Evolutionary conservation across 1,284 basidiomycete genomes (phyloP).

Genomic region (Austropuccinia psidii): DNA sequence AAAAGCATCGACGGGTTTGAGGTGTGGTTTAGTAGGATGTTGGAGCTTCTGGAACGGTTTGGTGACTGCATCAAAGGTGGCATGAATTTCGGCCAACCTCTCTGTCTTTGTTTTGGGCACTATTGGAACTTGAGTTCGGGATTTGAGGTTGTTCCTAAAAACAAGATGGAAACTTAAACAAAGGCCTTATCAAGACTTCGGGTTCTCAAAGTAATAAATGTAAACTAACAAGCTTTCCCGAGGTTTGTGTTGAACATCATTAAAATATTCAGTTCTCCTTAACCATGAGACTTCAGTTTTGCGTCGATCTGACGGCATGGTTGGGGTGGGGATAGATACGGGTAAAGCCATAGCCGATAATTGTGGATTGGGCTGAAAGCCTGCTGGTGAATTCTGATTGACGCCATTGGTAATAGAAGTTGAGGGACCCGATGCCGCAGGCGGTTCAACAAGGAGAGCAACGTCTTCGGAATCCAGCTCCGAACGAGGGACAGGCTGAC

Average conservation of each 20-base stretch:
- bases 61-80: constrained; percentile 61
- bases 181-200: neutral
- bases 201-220: neutral
- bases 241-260: constrained; percentile 41
- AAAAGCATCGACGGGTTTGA: constrained; percentile 72
- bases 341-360: constrained; percentile 47
- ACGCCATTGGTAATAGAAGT: constrained; percentile 23
- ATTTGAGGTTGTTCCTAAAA: constrained; percentile 52
- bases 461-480: constrained; percentile 64
- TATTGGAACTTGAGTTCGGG: constrained; percentile 39
- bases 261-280: constrained; percentile 77
- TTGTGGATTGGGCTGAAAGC: constrained; percentile 39
- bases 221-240: constrained; percentile 11
- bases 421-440: constrained; percentile 13
- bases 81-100: constrained; percentile 65
- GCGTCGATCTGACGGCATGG: no score
- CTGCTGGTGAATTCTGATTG: constrained; percentile 46
- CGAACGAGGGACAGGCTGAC: constrained; percentile 49
- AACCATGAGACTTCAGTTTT: constrained; percentile 70
- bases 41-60: constrained; percentile 55
- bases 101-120: constrained; percentile 39
- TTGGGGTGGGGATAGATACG: constrained; percentile 14
- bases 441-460: constrained; percentile 58
- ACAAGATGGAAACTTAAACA: constrained; percentile 31
- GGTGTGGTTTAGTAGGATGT: constrained; percentile 69